Percentiles rank a stretch among this genome's conserved stretches.
These are phyloP conservation scores for Poa annua DNA, from an alignment of 176 grass and related monocot genomes.

Conservation along the genomic window DNA sequence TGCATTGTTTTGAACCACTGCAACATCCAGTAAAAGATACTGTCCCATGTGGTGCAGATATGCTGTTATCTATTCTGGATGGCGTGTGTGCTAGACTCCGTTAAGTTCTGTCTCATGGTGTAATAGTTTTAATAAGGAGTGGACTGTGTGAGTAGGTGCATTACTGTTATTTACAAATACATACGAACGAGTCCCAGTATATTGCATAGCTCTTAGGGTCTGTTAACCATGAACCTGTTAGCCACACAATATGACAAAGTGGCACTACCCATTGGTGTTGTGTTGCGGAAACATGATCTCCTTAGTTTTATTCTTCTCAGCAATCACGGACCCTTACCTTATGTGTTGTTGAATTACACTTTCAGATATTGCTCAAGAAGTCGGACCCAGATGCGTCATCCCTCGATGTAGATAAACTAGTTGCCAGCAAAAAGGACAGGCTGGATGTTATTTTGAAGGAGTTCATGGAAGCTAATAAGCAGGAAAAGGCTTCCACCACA, in stretches of 20 bases:
- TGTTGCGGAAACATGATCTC: constrained; percentile 1
- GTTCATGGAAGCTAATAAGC: constrained; percentile 52
- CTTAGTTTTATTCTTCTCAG: constrained; percentile 5
- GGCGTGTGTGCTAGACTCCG: not conserved
- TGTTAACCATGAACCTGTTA: not conserved
- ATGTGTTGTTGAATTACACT: not conserved
- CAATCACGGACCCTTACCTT: not conserved
- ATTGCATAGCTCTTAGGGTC: not conserved
- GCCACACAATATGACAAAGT: not conserved
- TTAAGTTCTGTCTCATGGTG: not conserved
- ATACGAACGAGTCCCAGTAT: not conserved
- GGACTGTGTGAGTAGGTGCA: not conserved
- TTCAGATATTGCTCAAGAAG: constrained; percentile 89
- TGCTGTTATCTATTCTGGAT: not conserved
- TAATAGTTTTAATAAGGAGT: not conserved
- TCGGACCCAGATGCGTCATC: constrained; percentile 74
- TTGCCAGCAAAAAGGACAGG: constrained; percentile 63
- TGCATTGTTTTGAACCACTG: not conserved
- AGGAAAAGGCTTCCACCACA: constrained; percentile 36
- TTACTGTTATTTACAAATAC: no score
- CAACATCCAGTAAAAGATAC: not conserved
- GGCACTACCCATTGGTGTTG: not conserved
- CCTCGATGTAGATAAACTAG: constrained; percentile 74
- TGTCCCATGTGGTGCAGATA: not conserved
- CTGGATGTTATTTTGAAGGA: constrained; percentile 71